phyloP scores from a whole-genome alignment of 2,329 filamentous ascomycete species.

The Nannizzia gypsea region DNA sequence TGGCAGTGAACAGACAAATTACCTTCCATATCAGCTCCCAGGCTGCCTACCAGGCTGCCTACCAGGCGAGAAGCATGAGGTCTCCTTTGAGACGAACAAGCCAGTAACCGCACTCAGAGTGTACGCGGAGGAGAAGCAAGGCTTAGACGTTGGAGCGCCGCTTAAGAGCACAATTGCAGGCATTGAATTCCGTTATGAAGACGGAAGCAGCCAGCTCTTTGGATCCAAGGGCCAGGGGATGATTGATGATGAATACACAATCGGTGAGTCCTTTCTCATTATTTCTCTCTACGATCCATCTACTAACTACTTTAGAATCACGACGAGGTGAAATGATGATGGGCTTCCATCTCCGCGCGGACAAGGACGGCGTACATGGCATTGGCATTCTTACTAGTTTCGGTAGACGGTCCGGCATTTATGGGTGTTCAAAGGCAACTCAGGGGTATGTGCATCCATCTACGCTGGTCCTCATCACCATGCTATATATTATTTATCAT shows the following conservation, averaged over 20 bases:
- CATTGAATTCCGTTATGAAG: slow-evolving; percentile 86
- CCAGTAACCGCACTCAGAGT: slow-evolving; percentile 63
- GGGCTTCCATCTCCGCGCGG: slow-evolving; percentile 62
- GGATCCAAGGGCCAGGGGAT: slow-evolving; percentile 44
- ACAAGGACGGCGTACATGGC: slow-evolving; percentile 70
- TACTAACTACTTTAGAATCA: slow-evolving; percentile 47
- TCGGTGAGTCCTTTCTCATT: slow-evolving; percentile 48
- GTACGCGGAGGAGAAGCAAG: slow-evolving; percentile 54
- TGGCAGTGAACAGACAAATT: slow-evolving; percentile 30
- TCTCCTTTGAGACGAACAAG: slow-evolving; percentile 65
- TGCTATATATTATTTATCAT: no score
- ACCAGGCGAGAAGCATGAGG: slow-evolving; percentile 54
- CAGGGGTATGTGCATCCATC: slow-evolving; percentile 55
- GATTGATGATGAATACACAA: slow-evolving; percentile 60
- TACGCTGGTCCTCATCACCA: no score
- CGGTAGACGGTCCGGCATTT: slow-evolving; percentile 74
- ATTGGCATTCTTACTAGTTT: slow-evolving; percentile 81
- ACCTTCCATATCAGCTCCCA: neutral
- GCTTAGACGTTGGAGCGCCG: neutral
- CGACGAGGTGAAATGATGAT: slow-evolving; percentile 74
- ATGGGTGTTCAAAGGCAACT: slow-evolving; percentile 68
- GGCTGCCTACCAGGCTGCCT: neutral
- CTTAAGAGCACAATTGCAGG: slow-evolving; percentile 53
- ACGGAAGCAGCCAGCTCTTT: slow-evolving; percentile 71
- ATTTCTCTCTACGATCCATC: slow-evolving; percentile 1